phyloP scores from a whole-genome alignment of 345 rosid species.

The Melaleuca alternifolia region DNA sequence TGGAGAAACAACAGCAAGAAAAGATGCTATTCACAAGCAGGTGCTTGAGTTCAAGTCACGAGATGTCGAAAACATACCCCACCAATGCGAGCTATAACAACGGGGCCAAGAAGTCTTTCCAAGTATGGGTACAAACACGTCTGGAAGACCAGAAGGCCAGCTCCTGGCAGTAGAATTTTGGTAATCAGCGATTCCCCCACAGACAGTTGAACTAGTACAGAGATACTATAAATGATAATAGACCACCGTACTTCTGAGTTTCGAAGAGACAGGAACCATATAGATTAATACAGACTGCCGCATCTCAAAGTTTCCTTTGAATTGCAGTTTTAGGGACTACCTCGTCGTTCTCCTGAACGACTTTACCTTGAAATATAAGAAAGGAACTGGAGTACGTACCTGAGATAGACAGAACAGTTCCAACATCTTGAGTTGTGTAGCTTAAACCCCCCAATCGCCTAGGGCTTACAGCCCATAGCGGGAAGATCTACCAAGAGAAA shows the following conservation, averaged over 20 bases:
- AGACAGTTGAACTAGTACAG: too few species aligned
- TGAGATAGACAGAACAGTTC: constrained; percentile 63
- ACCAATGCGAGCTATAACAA: constrained; percentile 36
- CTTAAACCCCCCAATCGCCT: constrained; percentile 61
- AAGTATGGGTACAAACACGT: constrained; percentile 40
- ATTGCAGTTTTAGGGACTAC: neutral
- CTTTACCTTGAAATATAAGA: neutral
- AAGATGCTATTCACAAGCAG: neutral
- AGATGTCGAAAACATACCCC: constrained; percentile 34
- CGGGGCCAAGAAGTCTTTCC: constrained; percentile 60
- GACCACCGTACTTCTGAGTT: neutral
- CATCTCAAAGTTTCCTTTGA: neutral
- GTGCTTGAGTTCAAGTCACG: neutral
- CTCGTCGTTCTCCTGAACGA: neutral
- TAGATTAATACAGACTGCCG: neutral
- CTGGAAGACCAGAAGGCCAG: constrained; percentile 72
- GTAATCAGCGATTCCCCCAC: neutral
- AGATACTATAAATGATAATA: neutral
- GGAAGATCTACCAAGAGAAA: constrained; percentile 41
- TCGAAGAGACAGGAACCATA: neutral
- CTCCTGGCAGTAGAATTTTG: constrained; percentile 26
- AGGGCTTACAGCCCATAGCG: constrained; percentile 89
- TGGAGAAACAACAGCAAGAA: neutral
- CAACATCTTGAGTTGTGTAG: constrained; percentile 54
- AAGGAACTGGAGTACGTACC: constrained; percentile 20